Evolutionary conservation across 1,284 basidiomycete species (phyloP).

Genomic region (Puccinia horiana): DNA sequence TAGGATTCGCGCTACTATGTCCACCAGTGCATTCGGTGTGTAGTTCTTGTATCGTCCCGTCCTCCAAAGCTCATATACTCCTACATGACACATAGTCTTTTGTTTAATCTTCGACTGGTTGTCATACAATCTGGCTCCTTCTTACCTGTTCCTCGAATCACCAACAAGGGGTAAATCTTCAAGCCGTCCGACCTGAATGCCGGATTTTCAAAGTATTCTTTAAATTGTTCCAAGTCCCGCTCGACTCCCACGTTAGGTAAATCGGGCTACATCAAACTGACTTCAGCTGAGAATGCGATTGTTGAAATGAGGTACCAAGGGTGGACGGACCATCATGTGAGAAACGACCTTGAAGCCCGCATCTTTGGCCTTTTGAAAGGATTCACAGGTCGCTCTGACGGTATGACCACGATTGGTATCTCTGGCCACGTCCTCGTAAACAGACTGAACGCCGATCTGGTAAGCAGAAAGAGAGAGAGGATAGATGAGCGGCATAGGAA

Average conservation of each 20-base stretch:
- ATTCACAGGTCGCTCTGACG: slow-evolving; percentile 93
- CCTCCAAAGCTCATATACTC: slow-evolving; percentile 84
- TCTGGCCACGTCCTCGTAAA: slow-evolving; percentile 97
- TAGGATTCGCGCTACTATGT: slow-evolving; percentile 92
- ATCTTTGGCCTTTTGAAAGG: slow-evolving; percentile 97
- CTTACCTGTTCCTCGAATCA: slow-evolving; percentile 94
- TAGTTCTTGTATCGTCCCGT: slow-evolving; percentile 98
- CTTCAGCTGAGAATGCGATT: background rate
- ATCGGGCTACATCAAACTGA: slow-evolving; percentile 58
- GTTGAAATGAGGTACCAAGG: background rate
- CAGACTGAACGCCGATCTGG: slow-evolving; percentile 93
- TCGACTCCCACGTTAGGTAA: slow-evolving; percentile 96
- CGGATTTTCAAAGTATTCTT: slow-evolving; percentile 96
- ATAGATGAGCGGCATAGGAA: too few species aligned
- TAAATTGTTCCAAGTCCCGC: slow-evolving; percentile 97
- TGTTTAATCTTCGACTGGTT: background rate
- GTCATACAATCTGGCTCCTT: background rate
- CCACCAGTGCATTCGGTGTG: slow-evolving; percentile 94
- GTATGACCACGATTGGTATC: slow-evolving; percentile 96
- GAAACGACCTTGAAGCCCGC: slow-evolving; percentile 99
- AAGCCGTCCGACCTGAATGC: slow-evolving; percentile 94
- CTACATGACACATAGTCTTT: background rate
- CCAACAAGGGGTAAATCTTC: slow-evolving; percentile 97
- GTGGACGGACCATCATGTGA: slow-evolving; percentile 84
- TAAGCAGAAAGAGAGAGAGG: background rate